Conservation (phyloP, 208 protist species). For the Lotmaria passim region DNA sequence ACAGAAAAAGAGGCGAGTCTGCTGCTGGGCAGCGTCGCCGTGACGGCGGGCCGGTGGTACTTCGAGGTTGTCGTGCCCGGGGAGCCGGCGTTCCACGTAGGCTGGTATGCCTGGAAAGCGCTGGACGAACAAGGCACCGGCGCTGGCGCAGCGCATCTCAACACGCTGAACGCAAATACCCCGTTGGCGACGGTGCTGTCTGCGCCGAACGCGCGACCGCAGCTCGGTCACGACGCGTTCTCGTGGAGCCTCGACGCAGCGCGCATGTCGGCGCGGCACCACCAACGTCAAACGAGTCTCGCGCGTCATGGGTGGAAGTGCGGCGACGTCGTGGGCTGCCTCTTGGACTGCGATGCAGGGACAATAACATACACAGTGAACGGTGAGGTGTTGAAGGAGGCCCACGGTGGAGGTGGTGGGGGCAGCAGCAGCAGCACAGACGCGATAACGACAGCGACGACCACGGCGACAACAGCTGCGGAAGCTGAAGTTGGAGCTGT, state of each 20-base stretch:
- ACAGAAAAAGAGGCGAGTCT: slow-evolving; percentile 63
- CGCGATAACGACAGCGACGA: neutral
- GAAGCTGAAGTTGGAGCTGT: too few relatives aligned
- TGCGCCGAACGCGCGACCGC: slow-evolving; percentile 3
- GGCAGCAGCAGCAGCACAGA: neutral
- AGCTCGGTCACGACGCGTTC: slow-evolving; percentile 69
- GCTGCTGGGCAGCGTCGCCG: slow-evolving; percentile 70
- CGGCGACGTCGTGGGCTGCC: slow-evolving; percentile 87
- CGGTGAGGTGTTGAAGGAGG: slow-evolving; percentile 45
- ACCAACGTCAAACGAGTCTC: slow-evolving; percentile 63
- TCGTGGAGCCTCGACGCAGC: slow-evolving; percentile 88
- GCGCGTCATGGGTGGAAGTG: slow-evolving; percentile 68
- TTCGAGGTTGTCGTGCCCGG: slow-evolving; percentile 77
- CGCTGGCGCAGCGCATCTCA: neutral
- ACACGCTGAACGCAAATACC: slow-evolving; percentile 1
- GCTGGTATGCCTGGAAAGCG: slow-evolving; percentile 51
- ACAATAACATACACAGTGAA: slow-evolving; percentile 85
- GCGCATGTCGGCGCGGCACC: slow-evolving; percentile 76
- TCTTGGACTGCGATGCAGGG: slow-evolving; percentile 82
- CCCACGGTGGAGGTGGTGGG: slow-evolving; percentile 35
- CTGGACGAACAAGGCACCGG: slow-evolving; percentile 30
- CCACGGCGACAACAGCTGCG: too few relatives aligned
- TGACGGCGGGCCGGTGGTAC: slow-evolving; percentile 86
- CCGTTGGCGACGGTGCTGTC: slow-evolving; percentile 9
- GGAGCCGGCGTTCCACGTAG: slow-evolving; percentile 50